Base-by-base conservation (phyloP, 208 protist species). In the Acanthamoeba quina region DNA sequence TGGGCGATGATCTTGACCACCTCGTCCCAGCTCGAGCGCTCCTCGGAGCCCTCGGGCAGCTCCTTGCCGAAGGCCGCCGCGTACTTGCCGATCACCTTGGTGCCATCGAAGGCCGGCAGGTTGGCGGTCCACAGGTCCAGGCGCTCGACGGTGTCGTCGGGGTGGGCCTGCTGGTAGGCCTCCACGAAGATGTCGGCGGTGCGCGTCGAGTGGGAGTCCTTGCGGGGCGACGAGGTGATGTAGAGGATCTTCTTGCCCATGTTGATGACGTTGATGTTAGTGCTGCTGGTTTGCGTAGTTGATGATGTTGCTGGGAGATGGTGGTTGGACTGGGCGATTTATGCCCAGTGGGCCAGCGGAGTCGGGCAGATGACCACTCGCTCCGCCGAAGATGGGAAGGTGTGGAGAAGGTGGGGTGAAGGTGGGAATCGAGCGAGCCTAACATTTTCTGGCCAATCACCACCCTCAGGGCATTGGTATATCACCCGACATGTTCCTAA, bases 231-330 rank as follows among this genome's bases (percentile, higher is more conserved):
- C 7, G 62, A 5, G 10, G 13, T 15, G n/a, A 70, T 37, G 62
- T 37, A 70, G 62, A 70, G 62, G 13, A 70, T 37, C 62, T 70
- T 37, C 62, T 70, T 70, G 62, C n/a, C 29, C 62, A 70, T 70
- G 62, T 70, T 70, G 41, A 44, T 44, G 41, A 4, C 4, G 41
- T 5, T 44, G 41, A 4, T 44, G 41, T 5, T 44, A 4, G 1
- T 44, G 41, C 1, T 58, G 10, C 52, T 58, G 2, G 52, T 7
- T 19, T 0, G 11, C 11, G 1, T 2, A 1, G 52, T 2, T 58
- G 52, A 2, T 58, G 52, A 58, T 58, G 52, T 58, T 58, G 52
- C 3, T 9, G 52, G 11, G 3, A 7, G 2, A 7, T 58, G 52
- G 10, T 58, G 52, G 17, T 10, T 58, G 52, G 41, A 44, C 17